Percentiles rank a stretch among this genome's conserved stretches.
phyloP scores from a whole-genome alignment of 2,329 filamentous ascomycete species.

The Penicillium sp. region DNA sequence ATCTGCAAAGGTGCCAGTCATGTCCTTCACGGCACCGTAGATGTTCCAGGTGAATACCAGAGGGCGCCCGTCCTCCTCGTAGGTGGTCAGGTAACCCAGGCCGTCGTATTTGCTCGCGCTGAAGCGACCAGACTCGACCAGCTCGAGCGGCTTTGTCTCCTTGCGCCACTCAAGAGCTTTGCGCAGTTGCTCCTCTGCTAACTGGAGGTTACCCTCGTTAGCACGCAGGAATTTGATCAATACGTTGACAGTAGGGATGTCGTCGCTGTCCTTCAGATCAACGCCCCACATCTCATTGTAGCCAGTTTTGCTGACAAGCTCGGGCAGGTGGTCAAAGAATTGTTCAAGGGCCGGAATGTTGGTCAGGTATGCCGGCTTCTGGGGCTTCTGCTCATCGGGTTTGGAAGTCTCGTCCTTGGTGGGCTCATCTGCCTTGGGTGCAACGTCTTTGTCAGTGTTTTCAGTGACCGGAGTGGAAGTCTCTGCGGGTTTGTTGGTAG shows the following conservation, averaged over 20 bases:
- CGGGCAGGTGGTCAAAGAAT: constrained; percentile 56
- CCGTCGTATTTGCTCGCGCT: constrained; percentile 67
- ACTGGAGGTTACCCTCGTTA: constrained; percentile 69
- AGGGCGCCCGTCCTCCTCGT: constrained; percentile 52
- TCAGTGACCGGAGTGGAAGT: constrained; percentile 6
- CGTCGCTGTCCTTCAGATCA: constrained; percentile 50
- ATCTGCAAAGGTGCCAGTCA: constrained; percentile 75
- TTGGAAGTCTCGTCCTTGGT: constrained; percentile 1
- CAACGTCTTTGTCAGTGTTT: constrained; percentile 2
- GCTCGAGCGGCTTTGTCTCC: constrained; percentile 64
- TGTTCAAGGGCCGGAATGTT: constrained; percentile 47
- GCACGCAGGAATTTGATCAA: constrained; percentile 92
- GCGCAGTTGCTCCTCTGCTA: constrained; percentile 71
- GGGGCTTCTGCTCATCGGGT: constrained; percentile 20
- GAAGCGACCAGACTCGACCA: constrained; percentile 60
- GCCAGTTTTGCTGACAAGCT: constrained; percentile 54
- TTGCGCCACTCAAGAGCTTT: constrained; percentile 81
- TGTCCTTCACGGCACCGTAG: constrained; percentile 80
- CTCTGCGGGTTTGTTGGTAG: constrained; percentile 13
- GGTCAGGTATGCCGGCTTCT: constrained; percentile 35
- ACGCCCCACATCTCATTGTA: constrained; percentile 87
- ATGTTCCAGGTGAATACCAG: constrained; percentile 85
- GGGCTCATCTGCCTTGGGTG: constrained; percentile 2
- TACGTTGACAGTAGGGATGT: constrained; percentile 75
- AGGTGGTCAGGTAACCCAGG: constrained; percentile 75